phyloP scores from a whole-genome alignment of 2,329 filamentous ascomycete genomes.

The Clonostachys rhizophaga region DNA sequence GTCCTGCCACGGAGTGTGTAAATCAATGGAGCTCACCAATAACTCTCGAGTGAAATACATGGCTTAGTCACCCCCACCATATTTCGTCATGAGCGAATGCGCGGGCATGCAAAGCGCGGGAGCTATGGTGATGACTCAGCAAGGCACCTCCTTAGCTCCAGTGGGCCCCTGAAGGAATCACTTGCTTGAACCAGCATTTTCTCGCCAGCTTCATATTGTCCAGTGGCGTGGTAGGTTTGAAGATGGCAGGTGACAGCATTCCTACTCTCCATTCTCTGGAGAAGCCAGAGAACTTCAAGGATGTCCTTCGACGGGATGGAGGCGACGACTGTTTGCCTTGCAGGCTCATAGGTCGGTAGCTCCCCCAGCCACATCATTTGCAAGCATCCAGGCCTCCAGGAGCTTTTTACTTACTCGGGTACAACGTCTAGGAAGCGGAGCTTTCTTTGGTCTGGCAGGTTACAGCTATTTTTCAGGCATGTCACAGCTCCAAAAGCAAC shows the following conservation, averaged over 20 bases:
- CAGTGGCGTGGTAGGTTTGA: conserved; percentile 1
- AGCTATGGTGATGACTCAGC: too few species aligned
- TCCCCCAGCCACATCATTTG: conserved; percentile 2
- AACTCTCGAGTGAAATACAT: too few species aligned
- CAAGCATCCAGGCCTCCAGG: neutral
- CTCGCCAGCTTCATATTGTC: neutral
- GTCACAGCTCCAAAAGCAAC: conserved; percentile 63
- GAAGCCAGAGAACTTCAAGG: conserved; percentile 57
- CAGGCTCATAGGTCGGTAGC: conserved; percentile 60
- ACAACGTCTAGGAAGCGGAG: conserved; percentile 55
- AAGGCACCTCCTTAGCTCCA: too few species aligned
- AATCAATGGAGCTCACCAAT: too few species aligned
- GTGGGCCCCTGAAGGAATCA: too few species aligned
- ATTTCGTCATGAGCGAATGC: too few species aligned
- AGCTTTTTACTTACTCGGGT: neutral
- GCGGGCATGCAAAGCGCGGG: too few species aligned
- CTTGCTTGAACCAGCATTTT: too few species aligned
- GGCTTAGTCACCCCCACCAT: too few species aligned
- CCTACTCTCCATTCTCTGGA: conserved; percentile 49
- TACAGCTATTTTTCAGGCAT: conserved; percentile 78
- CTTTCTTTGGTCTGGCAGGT: conserved; percentile 69
- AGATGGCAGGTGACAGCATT: conserved; percentile 32
- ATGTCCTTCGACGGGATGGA: conserved; percentile 49
- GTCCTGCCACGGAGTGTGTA: neutral
- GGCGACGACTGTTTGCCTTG: conserved; percentile 68